Base-by-base conservation (phyloP, 1,139 yeast genomes). In the Candida frijolesensis region DNA sequence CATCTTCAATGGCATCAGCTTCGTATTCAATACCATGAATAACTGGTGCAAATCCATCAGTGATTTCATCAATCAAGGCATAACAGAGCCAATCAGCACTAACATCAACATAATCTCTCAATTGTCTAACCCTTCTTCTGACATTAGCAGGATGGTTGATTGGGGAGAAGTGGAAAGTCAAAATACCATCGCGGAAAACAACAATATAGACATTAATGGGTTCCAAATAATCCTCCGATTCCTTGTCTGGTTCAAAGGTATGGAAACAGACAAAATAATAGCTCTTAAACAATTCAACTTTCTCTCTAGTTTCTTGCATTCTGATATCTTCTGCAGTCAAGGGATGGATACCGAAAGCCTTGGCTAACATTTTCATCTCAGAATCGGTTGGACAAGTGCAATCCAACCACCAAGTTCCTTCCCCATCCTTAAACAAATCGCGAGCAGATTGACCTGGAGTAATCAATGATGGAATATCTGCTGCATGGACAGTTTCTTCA, bases 21-120 rank as follows among this genome's bases (percentile, higher is more conserved):
- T 90, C 97, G 56, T 85, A 82, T 67, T 90, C 97, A 55, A 90
- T 84, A 1, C 87, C 85, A 52, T 85, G 89, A 54, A 90, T 89
- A 5, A 88, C 86, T 1, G 97, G 97, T 8, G 95, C 96, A 70
- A 89, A 90, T 46, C 90, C 85, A 79, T 90, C 97, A 7, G 96
- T 89, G 57, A 90, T 90, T 65, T 90, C 96, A 77, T 90, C 97
- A 55, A 90, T 87, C 57, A 90, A 68, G 10, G 97, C 97, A 70
- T 90, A 90, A 67, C 96, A 90, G 45, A 90, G 71, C 97, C 97
- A 90, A 70, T 90, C 97, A 1, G 96, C 85, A 51, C 89, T 82
- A 15, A 90, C 95, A 53, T 83, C 84, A 44, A 90, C 91, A 63
- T 90, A 89, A 61, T 89, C 96, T 52, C 94, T 79, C 57, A 90